Percentiles rank a stretch among this genome's conserved stretches.
Evolutionary conservation across 2,329 filamentous ascomycete species (phyloP).

Genomic region (Nannizzia gypsea): DNA sequence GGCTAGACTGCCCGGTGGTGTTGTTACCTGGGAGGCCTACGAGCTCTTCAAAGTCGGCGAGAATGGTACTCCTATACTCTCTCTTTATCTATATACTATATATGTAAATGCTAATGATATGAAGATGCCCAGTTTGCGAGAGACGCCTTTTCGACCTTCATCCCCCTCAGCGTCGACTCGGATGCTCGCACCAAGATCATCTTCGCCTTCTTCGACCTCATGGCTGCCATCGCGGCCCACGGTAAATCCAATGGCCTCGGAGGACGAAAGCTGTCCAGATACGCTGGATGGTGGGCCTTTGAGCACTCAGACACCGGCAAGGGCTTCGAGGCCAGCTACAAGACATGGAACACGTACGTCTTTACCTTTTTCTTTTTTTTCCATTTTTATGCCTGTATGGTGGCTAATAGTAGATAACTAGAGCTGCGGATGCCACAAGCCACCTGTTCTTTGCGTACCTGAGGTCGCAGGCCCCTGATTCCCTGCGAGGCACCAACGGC

Average conservation of each 20-base stretch:
- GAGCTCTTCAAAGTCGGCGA: constrained; percentile 93
- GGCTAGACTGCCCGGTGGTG: constrained; percentile 78
- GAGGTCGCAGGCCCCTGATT: constrained; percentile 74
- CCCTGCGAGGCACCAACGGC: constrained; percentile 53
- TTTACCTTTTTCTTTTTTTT: background rate
- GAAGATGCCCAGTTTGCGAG: constrained; percentile 81
- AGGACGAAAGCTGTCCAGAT: constrained; percentile 82
- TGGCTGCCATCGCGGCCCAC: constrained; percentile 82
- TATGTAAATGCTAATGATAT: constrained; percentile 7
- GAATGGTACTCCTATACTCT: constrained; percentile 50
- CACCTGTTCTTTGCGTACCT: constrained; percentile 98
- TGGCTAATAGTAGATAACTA: constrained; percentile 33
- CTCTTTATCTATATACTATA: constrained; percentile 8
- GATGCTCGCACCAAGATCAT: constrained; percentile 77
- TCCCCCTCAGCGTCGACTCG: constrained; percentile 84
- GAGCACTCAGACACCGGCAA: constrained; percentile 76
- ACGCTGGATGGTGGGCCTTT: constrained; percentile 98
- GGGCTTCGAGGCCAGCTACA: constrained; percentile 91
- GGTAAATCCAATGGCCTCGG: constrained; percentile 88
- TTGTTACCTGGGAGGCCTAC: constrained; percentile 95
- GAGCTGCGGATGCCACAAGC: constrained; percentile 82
- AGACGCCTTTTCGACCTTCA: constrained; percentile 92
- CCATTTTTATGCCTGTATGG: constrained; percentile 1
- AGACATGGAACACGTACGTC: constrained; percentile 70
- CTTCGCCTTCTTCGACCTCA: constrained; percentile 89